Base-by-base conservation (phyloP, 1,139 yeast genomes). In the Debaryomyces robertsiae region DNA sequence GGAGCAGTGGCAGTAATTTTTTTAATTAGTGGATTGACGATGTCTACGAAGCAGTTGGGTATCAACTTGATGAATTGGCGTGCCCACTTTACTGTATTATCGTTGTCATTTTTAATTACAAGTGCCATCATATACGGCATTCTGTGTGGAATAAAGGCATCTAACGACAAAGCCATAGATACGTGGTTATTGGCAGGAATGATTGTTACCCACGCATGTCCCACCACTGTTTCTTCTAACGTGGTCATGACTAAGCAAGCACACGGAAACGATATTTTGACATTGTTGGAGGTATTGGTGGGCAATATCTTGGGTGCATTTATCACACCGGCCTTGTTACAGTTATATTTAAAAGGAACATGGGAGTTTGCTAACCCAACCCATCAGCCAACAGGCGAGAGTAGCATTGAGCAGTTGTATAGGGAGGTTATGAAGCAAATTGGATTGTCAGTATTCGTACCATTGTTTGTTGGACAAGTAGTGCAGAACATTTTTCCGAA, bases 201-300 rank as follows among this genome's bases (percentile, higher is more conserved):
- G 49, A 77, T 90, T 27, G 84, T 88, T 34, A 85, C 95, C 2
- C 87, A 87, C 35, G 78, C 93, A 4, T 87, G 95, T 60, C 96
- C 96, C 29, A 90, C 96, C 10, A 89, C 96, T 0, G 95, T 89
- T 14, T 81, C 93, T 0, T 89, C 91, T 3, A 89, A 89, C 58
- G 96, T 89, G 36, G 91, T 89, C 19, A 88, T 89, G 96, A 89
- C 97, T n/a, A 77, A 77, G 40, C 75, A 73, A 43, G 91, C 95
- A 0, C 82, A 83, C 51, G 96, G 96, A 5, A 87, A 88, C 59
- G 91, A 81, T 47, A 67, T 86, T 18, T 66, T 89, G 42, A 84
- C 95, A 16, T 67, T 88, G 10, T 84, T 94, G 60, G 95, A 88
- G 57, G 96, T 89, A 15, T 81, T 88, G 44, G 75, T 89, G 32